Conservation (phyloP, 345 rosid genomes). For the Arabis alpina region DNA sequence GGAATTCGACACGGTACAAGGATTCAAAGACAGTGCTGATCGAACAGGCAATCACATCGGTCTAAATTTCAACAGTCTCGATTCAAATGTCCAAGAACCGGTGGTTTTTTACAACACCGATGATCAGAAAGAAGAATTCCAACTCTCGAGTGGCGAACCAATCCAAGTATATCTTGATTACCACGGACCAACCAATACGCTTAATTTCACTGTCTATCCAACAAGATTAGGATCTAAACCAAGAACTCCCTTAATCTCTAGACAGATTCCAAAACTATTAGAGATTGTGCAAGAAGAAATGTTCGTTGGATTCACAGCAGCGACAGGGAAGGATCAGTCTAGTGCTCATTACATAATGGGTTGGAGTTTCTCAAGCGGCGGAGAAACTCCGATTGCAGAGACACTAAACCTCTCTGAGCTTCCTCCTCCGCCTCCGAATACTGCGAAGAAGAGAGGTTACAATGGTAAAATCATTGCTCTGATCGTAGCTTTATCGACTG, state of each 20-base stretch:
- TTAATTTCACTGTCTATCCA: constrained; percentile 52
- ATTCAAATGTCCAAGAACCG: neutral
- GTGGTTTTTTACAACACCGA: constrained; percentile 35
- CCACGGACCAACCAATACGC: constrained; percentile 29
- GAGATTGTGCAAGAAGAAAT: constrained; percentile 39
- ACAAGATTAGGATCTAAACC: constrained; percentile 31
- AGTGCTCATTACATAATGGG: constrained; percentile 71
- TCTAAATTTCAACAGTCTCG: constrained; percentile 54
- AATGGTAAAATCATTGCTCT: constrained; percentile 44
- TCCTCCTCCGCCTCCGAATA: constrained; percentile 38
- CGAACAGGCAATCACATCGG: constrained; percentile 57
- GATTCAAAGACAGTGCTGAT: constrained; percentile 38
- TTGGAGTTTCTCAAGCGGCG: constrained; percentile 59
- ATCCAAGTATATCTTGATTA: constrained; percentile 59
- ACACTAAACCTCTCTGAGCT: constrained; percentile 38
- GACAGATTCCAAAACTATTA: neutral
- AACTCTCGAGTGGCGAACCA: constrained; percentile 44
- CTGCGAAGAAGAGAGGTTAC: constrained; percentile 16
- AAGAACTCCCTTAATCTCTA: constrained; percentile 35
- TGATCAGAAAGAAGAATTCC: constrained; percentile 23
- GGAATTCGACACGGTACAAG: constrained; percentile 66
- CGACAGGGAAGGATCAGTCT: constrained; percentile 47
- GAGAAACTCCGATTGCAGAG: constrained; percentile 28
- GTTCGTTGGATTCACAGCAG: constrained; percentile 67
- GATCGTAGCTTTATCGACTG: constrained; percentile 42